These are phyloP conservation scores for Aschersonia sp. DNA, from an alignment of 2,329 filamentous ascomycete species.

Conservation along the genomic window DNA sequence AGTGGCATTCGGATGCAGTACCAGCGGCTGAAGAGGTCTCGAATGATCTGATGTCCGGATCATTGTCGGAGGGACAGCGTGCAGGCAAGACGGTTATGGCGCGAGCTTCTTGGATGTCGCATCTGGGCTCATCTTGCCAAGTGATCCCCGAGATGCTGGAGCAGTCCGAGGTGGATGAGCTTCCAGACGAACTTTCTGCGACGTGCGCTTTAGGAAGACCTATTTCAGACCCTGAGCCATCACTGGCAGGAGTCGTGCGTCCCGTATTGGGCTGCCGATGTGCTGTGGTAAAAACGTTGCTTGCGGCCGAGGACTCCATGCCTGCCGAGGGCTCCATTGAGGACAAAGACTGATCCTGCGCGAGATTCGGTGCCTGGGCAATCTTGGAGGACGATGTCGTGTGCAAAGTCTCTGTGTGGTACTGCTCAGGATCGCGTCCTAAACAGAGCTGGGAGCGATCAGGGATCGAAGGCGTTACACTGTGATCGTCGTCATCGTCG, in stretches of 20 bases:
- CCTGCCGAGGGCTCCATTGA: no score
- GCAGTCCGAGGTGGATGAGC: conserved; percentile 22
- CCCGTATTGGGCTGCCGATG: neutral
- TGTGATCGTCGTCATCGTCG: conserved; percentile 16
- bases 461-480: neutral
- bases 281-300: neutral
- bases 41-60: conserved; percentile 2
- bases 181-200: conserved; percentile 9
- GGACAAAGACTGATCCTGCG: no score
- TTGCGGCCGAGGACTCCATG: no score
- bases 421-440: no score
- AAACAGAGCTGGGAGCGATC: neutral
- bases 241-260: conserved; percentile 3
- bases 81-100: conserved; percentile 21
- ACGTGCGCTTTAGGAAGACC: conserved; percentile 11
- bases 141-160: conserved; percentile 20
- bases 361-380: no score
- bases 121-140: conserved; percentile 16
- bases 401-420: no score
- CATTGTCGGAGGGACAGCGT: conserved; percentile 10
- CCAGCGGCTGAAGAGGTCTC: neutral
- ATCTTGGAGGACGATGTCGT: no score
- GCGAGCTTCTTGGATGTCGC: conserved; percentile 23
- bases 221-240: conserved; percentile 11
- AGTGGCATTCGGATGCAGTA: neutral